Conservation (phyloP, 148 eudicot species). For the Drosera capensis region DNA sequence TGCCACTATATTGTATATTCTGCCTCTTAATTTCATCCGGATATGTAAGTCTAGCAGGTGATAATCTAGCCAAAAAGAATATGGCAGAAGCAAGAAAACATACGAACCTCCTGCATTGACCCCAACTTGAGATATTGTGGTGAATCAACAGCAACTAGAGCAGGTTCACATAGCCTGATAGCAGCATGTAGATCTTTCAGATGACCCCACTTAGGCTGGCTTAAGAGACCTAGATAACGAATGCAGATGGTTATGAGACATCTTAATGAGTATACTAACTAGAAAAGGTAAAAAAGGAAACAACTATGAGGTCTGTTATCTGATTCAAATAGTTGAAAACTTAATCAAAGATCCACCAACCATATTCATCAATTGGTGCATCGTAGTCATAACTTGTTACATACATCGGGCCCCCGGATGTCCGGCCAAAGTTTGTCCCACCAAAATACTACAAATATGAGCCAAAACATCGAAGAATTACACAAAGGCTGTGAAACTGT, state of each 20-base stretch:
- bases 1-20: no score
- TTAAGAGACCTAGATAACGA: constrained; percentile 46
- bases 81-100: no score
- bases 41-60: no score
- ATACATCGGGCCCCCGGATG: constrained; percentile 86
- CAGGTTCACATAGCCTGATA: constrained; percentile 94
- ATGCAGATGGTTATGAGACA: constrained; percentile 3
- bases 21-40: no score
- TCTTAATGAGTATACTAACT: neutral
- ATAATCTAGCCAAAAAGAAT: no score
- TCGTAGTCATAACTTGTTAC: constrained; percentile 95
- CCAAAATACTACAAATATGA: constrained; percentile 67
- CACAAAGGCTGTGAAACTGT: neutral
- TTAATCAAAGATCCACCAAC: constrained; percentile 20
- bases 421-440: constrained; percentile 91
- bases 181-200: constrained; percentile 93
- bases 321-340: neutral
- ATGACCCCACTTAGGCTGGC: constrained; percentile 98
- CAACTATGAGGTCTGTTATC: no score
- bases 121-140: constrained; percentile 75
- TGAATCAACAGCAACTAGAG: constrained; percentile 70
- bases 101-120: constrained; percentile 74
- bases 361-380: constrained; percentile 98
- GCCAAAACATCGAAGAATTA: constrained; percentile 1
- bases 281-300: no score